Conservation (phyloP, 257 asterid genomes). For the Solanum tacnaense region DNA sequence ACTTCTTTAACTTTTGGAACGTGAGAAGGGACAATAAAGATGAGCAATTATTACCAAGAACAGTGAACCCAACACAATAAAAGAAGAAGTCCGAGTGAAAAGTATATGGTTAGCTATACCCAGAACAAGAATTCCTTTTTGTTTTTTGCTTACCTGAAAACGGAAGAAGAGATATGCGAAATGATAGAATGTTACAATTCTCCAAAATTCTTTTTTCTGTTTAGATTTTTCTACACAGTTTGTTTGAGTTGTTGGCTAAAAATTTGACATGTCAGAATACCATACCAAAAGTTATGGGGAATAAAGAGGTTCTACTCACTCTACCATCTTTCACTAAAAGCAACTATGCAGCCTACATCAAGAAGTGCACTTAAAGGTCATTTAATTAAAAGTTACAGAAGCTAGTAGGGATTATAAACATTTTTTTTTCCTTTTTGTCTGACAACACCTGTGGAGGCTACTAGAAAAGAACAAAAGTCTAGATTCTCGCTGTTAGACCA, state of each 20-base stretch:
- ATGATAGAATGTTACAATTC: background rate
- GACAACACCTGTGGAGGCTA: background rate
- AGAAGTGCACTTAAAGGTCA: background rate
- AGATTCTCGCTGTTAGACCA: background rate
- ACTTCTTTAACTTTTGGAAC: background rate
- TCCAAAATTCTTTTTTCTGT: background rate
- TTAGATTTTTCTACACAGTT: background rate
- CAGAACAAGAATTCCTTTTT: background rate
- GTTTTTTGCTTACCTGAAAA: background rate
- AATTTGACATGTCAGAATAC: background rate
- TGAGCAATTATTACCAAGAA: background rate
- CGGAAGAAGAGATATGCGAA: background rate
- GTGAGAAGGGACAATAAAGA: background rate
- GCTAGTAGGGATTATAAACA: background rate
- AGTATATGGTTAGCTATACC: background rate
- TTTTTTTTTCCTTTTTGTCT: background rate
- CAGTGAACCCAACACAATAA: background rate
- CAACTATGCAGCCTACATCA: background rate
- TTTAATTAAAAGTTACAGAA: background rate
- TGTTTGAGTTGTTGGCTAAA: background rate
- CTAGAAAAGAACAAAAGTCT: background rate
- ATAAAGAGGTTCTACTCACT: background rate
- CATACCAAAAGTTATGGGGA: background rate
- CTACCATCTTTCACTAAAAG: background rate
- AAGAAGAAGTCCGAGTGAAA: background rate